Conservation (phyloP, 306 rosid genomes). For the Aeschynomene evenia region DNA sequence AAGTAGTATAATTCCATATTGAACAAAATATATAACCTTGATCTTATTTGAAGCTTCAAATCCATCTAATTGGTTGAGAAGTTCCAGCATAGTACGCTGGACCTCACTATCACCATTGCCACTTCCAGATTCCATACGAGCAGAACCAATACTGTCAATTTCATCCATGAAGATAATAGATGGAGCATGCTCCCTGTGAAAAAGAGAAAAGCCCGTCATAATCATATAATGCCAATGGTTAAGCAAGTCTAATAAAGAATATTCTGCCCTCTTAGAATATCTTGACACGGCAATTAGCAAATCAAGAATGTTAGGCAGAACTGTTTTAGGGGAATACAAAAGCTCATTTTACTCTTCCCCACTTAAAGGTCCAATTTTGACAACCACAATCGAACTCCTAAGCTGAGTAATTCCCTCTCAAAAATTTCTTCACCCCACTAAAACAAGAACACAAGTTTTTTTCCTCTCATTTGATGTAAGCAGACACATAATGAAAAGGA, state of each 20-base stretch:
- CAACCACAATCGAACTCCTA: background rate
- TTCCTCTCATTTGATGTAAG: background rate
- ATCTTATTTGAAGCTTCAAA: constrained; percentile 99
- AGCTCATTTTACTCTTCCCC: background rate
- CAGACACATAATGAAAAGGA: background rate
- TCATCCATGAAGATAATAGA: constrained; percentile 99
- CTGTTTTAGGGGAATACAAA: background rate
- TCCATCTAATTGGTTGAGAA: constrained; percentile 98
- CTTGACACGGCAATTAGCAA: background rate
- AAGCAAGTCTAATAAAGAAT: constrained; percentile 1
- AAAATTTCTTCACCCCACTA: constrained; percentile 5
- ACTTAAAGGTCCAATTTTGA: constrained; percentile 13
- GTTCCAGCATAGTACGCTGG: constrained; percentile 98
- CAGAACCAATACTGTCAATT: constrained; percentile 98
- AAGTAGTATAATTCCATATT: background rate
- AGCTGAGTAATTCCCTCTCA: background rate
- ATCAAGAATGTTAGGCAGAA: background rate
- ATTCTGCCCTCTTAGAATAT: background rate
- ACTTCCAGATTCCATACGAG: constrained; percentile 99
- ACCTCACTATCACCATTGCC: constrained; percentile 99
- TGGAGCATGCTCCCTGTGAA: constrained; percentile 95
- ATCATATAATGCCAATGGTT: background rate
- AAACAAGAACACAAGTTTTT: background rate
- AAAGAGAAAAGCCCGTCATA: constrained; percentile 1
- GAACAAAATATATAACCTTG: constrained; percentile 52